Percentiles rank a stretch among this genome's conserved stretches.
Conservation (phyloP, 2,329 filamentous ascomycete genomes). For the Fusarium coffeatum region DNA sequence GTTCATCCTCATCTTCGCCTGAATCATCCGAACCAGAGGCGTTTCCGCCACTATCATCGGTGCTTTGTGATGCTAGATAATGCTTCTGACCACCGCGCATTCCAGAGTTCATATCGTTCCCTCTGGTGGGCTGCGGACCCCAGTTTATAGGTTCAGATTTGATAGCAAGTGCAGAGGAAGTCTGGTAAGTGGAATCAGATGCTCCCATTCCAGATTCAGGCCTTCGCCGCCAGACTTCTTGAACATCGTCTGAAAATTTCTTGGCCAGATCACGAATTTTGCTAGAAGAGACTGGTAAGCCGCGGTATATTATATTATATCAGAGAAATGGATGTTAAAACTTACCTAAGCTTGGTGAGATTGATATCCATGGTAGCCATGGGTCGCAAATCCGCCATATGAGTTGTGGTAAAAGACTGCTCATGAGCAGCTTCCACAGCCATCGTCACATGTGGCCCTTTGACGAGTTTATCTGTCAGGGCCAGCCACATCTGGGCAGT, state of each 20-base stretch:
- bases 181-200: conserved; percentile 31
- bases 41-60: conserved; percentile 29
- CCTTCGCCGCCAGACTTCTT: conserved; percentile 48
- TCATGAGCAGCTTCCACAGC: conserved; percentile 47
- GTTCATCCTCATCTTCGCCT: conserved; percentile 51
- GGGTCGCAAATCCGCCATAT: conserved; percentile 47
- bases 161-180: conserved; percentile 42
- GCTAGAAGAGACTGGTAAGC: conserved; percentile 41
- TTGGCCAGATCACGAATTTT: conserved; percentile 52
- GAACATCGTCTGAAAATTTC: conserved; percentile 51
- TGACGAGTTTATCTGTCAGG: conserved; percentile 51
- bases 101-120: conserved; percentile 39
- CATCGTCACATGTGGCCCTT: conserved; percentile 50
- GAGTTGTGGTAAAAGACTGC: conserved; percentile 39
- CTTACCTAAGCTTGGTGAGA: conserved; percentile 51
- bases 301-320: background rate
- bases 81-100: conserved; percentile 40
- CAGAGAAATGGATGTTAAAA: background rate
- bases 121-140: conserved; percentile 26
- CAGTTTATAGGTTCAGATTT: conserved; percentile 39
- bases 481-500: conserved; percentile 51
- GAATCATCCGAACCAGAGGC: conserved; percentile 49
- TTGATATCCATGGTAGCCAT: conserved; percentile 50
- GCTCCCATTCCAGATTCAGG: conserved; percentile 23
- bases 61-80: conserved; percentile 39